Conservation (phyloP, 768 basidiomycete genomes). For the Chalciporus sphaerocephalus region DNA sequence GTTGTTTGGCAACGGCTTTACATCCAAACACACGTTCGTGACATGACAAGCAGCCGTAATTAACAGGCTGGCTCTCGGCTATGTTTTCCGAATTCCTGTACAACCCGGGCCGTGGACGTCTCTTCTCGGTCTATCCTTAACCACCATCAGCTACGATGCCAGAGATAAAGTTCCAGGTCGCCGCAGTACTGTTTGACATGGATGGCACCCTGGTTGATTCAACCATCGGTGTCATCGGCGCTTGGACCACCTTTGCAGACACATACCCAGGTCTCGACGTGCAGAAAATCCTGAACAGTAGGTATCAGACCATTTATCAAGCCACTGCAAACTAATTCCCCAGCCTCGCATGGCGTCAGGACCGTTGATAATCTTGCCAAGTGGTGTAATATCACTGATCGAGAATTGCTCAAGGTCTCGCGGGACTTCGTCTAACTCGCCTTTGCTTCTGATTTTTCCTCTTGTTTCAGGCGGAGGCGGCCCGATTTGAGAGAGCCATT, state of each 20-base stretch:
- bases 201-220: slow-evolving; percentile 82
- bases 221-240: slow-evolving; percentile 74
- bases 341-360: slow-evolving; percentile 79
- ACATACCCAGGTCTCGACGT: slow-evolving; percentile 66
- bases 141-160: slow-evolving; percentile 26
- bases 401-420: slow-evolving; percentile 63
- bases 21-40: slow-evolving; percentile 32
- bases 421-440: not conserved
- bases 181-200: slow-evolving; percentile 68
- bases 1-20: slow-evolving; percentile 39
- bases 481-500: slow-evolving; percentile 78
- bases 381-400: slow-evolving; percentile 66
- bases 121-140: not conserved
- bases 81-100: not conserved
- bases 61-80: not conserved
- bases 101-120: not conserved
- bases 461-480: slow-evolving; percentile 54
- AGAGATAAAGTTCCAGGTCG: slow-evolving; percentile 33
- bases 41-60: too few species aligned
- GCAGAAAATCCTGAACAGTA: slow-evolving; percentile 58
- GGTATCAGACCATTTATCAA: slow-evolving; percentile 20
- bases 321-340: not conserved
- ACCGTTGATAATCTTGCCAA: slow-evolving; percentile 75
- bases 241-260: slow-evolving; percentile 74
- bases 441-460: slow-evolving; percentile 2